Base-by-base conservation (phyloP, 1,284 basidiomycete species). In the Phaffia rhodozyma region DNA sequence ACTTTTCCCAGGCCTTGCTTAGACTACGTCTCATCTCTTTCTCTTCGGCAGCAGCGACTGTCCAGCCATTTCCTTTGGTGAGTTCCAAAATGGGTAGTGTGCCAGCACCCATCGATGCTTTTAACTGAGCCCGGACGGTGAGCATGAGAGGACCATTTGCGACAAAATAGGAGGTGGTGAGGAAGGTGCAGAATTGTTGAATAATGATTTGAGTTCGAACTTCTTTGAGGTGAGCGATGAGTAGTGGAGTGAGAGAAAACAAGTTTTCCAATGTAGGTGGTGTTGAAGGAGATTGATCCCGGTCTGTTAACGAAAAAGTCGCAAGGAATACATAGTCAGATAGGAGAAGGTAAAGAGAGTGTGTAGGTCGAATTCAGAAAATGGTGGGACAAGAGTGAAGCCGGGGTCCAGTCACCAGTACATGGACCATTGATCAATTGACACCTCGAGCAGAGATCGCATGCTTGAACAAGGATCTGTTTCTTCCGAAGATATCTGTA, bases 1-100 rank as follows among this genome's bases (percentile, higher is more conserved):
- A 51, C 58, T 59, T 59, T 47, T 27, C 27, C 58, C 58, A 59
- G 9, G 48, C 58, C 32, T 59, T 59, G n/a, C 58, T 20, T 21
- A 59, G 58, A 9, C 27, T 23, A 48, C 52, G 49, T 30, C 52
- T 59, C 20, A 59, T n/a, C 6, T 59, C 58, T 21, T 13, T 51
- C 27, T 59, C 58, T 23, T 48, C 29, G 1, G 47, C 27, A 20
- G 48, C 58, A 25, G 58, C 20, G 25, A 59, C 48, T 4, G 47
- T 59, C 58, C 58, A 59, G 5, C 38, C 47, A 9, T 29, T 49
- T 30, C 58, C 58, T 30, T 59, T 51, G n/a, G 43, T 29, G 16
- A 59, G n/a, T 13, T n/a, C 58, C 27, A 50, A n/a, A 0, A 59
- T 48, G 43, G 49, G 48, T 2, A 50, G 49, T 21, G 27, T 51